Base-by-base conservation (phyloP, 1,139 yeast species). In the Candida pseudoviswanathii region DNA sequence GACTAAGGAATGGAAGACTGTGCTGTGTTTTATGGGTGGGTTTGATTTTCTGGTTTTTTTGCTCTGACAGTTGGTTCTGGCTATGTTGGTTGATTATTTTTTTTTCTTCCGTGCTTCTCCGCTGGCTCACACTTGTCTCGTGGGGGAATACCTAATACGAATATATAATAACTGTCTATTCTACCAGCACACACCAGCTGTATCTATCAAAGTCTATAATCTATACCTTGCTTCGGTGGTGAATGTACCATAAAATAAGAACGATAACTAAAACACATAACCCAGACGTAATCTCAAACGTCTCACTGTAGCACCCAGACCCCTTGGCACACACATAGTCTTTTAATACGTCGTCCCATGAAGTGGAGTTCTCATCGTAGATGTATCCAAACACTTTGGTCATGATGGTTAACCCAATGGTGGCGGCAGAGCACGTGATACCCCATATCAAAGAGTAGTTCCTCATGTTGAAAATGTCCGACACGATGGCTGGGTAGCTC, bases 381-480 rank as follows among this genome's bases (percentile, higher is more conserved):
- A 69, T 59, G 42, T 60, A 52, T 34, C 81, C 77, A 65, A 74
- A 72, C 51, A 76, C 50, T 60, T 70, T 66, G 54, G 80, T 66
- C 71, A 73, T 57, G 50, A 71, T 16, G 44, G 75, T 57, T 41
- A 70, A 61, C 0, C 75, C 75, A 46, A 68, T 58, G 59, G 80
- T 67, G 48, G 79, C 64, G 45, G 86, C 84, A 0, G 87, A 81
- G 27, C 86, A 83, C 56, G 85, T 70, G 29, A 85, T 61, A 0
- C 96, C 95, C 96, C 96, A 90, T 39, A 89, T 79, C 38, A 90
- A 86, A 47, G 91, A 85, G 63, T 88, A 89, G 37, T 84, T 78
- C 16, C 72, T 74, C 60, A 89, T 79, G 26, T 92, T 92, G 68
- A 89, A 89, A 10, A 82, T 71, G 57, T 90, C 96, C 1, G 94